Evolutionary conservation across 495 filamentous ascomycete genomes (phyloP).

Genomic region (Apodospora peruviana): DNA sequence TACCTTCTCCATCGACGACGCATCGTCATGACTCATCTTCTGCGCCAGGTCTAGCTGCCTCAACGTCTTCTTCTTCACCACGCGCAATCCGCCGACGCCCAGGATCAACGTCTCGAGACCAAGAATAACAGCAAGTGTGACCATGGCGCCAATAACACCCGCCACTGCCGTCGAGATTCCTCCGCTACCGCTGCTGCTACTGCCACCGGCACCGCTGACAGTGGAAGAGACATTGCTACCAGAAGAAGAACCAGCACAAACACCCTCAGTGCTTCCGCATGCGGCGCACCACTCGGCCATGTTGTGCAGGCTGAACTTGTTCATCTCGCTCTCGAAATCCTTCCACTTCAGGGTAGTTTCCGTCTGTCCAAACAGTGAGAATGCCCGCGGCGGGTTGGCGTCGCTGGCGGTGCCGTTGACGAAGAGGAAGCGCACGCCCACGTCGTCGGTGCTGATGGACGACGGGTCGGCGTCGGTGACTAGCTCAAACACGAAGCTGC

Average conservation of each 20-base stretch:
- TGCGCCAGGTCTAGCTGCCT: background rate
- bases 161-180: slow-evolving; percentile 45
- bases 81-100: slow-evolving; percentile 26
- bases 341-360: slow-evolving; percentile 51
- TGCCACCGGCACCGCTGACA: background rate
- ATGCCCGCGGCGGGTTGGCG: slow-evolving; percentile 40
- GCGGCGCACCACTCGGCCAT: slow-evolving; percentile 61
- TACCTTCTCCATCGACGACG: background rate
- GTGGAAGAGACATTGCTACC: slow-evolving; percentile 3
- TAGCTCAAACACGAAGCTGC: slow-evolving; percentile 68
- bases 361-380: slow-evolving; percentile 61
- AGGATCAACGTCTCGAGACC: slow-evolving; percentile 35
- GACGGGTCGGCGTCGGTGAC: slow-evolving; percentile 49
- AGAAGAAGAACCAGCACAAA: slow-evolving; percentile 45
- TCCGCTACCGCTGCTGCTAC: background rate
- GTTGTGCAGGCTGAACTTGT: slow-evolving; percentile 53
- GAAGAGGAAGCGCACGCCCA: slow-evolving; percentile 72
- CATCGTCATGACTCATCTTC: background rate
- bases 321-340: slow-evolving; percentile 57
- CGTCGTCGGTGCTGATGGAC: slow-evolving; percentile 42
- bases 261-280: slow-evolving; percentile 58
- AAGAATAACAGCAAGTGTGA: slow-evolving; percentile 40
- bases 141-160: slow-evolving; percentile 46
- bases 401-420: slow-evolving; percentile 64
- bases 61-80: slow-evolving; percentile 25